A percentile compares a stretch with the other conserved stretches of the same genome.
These are phyloP conservation scores for Boletus sensibilis DNA, from an alignment of 768 basidiomycete species.

Conservation along the genomic window DNA sequence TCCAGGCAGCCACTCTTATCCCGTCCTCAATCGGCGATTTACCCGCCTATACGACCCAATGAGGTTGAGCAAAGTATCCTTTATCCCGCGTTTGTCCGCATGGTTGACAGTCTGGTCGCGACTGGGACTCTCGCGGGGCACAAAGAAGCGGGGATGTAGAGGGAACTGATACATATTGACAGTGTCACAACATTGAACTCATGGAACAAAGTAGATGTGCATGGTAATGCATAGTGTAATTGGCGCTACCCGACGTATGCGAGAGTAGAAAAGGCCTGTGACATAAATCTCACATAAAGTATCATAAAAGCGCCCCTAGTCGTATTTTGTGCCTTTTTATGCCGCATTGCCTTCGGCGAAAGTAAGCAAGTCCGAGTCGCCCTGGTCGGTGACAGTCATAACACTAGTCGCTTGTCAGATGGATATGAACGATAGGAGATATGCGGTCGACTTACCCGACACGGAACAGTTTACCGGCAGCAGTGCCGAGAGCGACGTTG, in stretches of 20 bases:
- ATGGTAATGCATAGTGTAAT: slow-evolving; percentile 3
- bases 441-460: slow-evolving; percentile 66
- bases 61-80: slow-evolving; percentile 20
- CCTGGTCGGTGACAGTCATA: slow-evolving; percentile 94
- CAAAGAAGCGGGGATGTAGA: neutral
- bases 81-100: slow-evolving; percentile 22
- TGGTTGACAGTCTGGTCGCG: slow-evolving; percentile 22
- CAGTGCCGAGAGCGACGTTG: slow-evolving; percentile 97
- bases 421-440: neutral
- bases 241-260: neutral
- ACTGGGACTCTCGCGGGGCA: slow-evolving; percentile 16
- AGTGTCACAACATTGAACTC: neutral
- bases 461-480: slow-evolving; percentile 98
- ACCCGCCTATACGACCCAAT: slow-evolving; percentile 14
- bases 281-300: slow-evolving; percentile 2
- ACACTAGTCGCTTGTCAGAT: slow-evolving; percentile 53
- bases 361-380: slow-evolving; percentile 93
- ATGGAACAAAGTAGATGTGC: neutral
- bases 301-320: neutral
- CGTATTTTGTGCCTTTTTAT: slow-evolving; percentile 36
- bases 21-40: slow-evolving; percentile 20
- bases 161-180: neutral
- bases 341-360: slow-evolving; percentile 73
- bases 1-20: slow-evolving; percentile 16
- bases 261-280: neutral